Percentiles rank a stretch among this genome's conserved stretches.
Evolutionary conservation across 2,329 filamentous ascomycete species (phyloP).

Genomic region (Hirsutella thompsonii): DNA sequence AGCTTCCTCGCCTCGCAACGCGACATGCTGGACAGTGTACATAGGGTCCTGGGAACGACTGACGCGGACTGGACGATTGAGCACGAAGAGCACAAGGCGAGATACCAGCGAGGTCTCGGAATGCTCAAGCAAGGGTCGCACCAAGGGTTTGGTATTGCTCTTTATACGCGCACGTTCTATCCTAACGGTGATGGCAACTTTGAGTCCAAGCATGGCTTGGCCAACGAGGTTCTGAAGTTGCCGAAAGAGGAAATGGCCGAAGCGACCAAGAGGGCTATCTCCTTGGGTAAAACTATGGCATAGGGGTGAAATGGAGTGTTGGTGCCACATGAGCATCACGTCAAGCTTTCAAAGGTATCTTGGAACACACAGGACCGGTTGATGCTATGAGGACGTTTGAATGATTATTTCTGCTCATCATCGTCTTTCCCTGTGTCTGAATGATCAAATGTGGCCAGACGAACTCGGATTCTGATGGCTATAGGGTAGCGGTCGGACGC

Average conservation of each 20-base stretch:
- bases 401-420: too few relatives aligned
- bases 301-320: too few relatives aligned
- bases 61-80: constrained; percentile 48
- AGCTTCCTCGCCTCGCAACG: constrained; percentile 48
- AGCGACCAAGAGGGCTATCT: constrained; percentile 34
- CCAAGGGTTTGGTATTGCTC: constrained; percentile 29
- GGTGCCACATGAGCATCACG: too few relatives aligned
- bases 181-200: constrained; percentile 27
- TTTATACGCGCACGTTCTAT: constrained; percentile 46
- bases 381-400: too few relatives aligned
- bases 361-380: too few relatives aligned
- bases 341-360: too few relatives aligned
- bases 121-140: constrained; percentile 25
- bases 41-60: constrained; percentile 42
- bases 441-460: too few relatives aligned
- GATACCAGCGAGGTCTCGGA: constrained; percentile 30
- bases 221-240: constrained; percentile 42
- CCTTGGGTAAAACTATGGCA: constrained; percentile 16
- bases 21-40: constrained; percentile 51
- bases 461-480: too few relatives aligned
- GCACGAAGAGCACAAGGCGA: constrained; percentile 28
- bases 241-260: constrained; percentile 46
- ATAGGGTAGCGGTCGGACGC: too few relatives aligned
- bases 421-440: too few relatives aligned
- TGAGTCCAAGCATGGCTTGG: constrained; percentile 19